Evolutionary conservation across 345 rosid genomes (phyloP), one percentile per base, ranked within the genome.

Genomic region (Mercurialis annua): DNA sequence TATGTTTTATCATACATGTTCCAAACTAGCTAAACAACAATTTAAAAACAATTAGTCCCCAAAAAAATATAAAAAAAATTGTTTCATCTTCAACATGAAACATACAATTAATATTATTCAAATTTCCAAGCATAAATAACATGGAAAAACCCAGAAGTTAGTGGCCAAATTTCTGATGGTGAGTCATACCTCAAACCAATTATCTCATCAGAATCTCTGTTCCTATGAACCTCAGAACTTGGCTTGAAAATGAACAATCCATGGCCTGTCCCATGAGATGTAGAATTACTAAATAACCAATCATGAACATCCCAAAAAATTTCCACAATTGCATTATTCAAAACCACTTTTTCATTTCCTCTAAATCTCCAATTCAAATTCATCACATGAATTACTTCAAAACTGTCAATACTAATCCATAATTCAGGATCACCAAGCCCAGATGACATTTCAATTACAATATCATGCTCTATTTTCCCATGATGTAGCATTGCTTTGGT

Each of bases 251-350:
- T 82, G 31, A 89, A 89, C 54, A 84, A 59, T 2, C 86, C 96
- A 44, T 81, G 74, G 23, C 83, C 77, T 1, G 85, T 71, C 33
- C 80, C 75, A 3, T 33, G 21, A 12, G 49, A 44, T 42, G 50
- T 6, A 0, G 84, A 67, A 14, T 57, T 49, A 21, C 70, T 77
- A 15, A 83, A 89, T 72, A 89, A 40, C 96, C 92, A 85, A 51
- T 87, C 92, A 52, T 89, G 96, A 40, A 89, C 89, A 2, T 89
- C 96, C 90, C 96, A 86, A 33, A 78, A 87, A 10, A 89, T 76
- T 27, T 89, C 81, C 12, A 89, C 40, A 0, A 71, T 65, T 23
- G 70, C 70, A 20, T 82, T 68, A 23, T 81, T 73, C 54, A 81
- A 73, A 0, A 79, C 75, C 68, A 89, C 78, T 9, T 66, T 83